These are phyloP conservation scores for Cyamopsis tetragonoloba DNA, from an alignment of 306 rosid genomes.

Conservation along the genomic window DNA sequence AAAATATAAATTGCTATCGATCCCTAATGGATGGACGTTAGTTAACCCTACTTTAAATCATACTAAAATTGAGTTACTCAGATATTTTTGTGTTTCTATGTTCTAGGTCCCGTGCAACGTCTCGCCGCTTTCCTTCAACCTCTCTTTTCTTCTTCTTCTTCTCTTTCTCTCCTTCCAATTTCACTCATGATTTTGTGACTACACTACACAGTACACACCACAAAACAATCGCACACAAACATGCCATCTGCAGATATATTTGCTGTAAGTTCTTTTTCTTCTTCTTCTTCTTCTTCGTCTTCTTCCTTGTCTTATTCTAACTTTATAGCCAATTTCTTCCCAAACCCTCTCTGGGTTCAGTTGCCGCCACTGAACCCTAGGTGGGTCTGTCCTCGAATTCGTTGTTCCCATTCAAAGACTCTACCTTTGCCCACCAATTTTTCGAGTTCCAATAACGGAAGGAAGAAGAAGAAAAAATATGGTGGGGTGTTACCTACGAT, in stretches of 20 bases:
- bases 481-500: slow-evolving; percentile 54
- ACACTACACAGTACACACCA: too few relatives aligned
- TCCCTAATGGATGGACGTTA: too few relatives aligned
- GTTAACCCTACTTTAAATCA: too few relatives aligned
- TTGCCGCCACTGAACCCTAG: not conserved
- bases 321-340: not conserved
- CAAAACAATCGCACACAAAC: too few relatives aligned
- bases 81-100: too few relatives aligned
- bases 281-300: slow-evolving; percentile 22
- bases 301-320: slow-evolving; percentile 6
- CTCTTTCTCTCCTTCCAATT: too few relatives aligned
- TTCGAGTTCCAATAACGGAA: slow-evolving; percentile 26
- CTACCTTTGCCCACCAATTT: slow-evolving; percentile 27
- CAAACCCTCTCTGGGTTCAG: slow-evolving; percentile 17
- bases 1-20: too few relatives aligned
- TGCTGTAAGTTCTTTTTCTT: slow-evolving; percentile 22
- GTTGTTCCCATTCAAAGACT: slow-evolving; percentile 39
- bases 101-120: too few relatives aligned
- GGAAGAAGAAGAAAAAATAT: slow-evolving; percentile 51
- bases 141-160: too few relatives aligned
- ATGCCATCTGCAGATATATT: slow-evolving; percentile 29
- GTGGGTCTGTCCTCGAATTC: slow-evolving; percentile 20
- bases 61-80: too few relatives aligned
- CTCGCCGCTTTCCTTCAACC: too few relatives aligned
- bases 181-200: too few relatives aligned